Conservation (phyloP, 1,284 basidiomycete species). For the Boletus albobrunnescens region DNA sequence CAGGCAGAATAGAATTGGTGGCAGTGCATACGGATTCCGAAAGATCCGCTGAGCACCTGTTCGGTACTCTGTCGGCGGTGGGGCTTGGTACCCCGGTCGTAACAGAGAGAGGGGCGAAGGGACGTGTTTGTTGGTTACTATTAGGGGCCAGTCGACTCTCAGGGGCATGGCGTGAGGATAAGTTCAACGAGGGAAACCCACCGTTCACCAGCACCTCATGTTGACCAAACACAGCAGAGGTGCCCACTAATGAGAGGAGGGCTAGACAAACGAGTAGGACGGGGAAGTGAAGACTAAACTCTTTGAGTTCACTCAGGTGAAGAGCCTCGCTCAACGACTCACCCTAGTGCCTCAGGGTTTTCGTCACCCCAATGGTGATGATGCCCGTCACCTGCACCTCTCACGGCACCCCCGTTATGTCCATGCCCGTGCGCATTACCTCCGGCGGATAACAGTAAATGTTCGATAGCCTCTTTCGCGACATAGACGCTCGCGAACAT, state of each 20-base stretch:
- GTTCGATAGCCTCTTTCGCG: constrained; percentile 89
- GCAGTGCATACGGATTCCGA: constrained; percentile 31
- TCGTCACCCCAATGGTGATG: constrained; percentile 58
- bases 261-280: constrained; percentile 57
- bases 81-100: constrained; percentile 5
- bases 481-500: constrained; percentile 90
- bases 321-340: constrained; percentile 10
- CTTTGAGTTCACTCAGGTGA: constrained; percentile 3
- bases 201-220: constrained; percentile 33
- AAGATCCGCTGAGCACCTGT: constrained; percentile 20
- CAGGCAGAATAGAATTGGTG: constrained; percentile 33
- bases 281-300: constrained; percentile 65
- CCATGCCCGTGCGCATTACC: constrained; percentile 29
- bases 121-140: constrained; percentile 32
- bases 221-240: constrained; percentile 28
- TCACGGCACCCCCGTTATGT: constrained; percentile 9
- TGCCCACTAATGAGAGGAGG: constrained; percentile 48
- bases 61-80: constrained; percentile 3
- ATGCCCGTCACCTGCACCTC: constrained; percentile 45
- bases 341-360: constrained; percentile 41
- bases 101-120: constrained; percentile 25
- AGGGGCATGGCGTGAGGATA: background rate
- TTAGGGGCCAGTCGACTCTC: constrained; percentile 6
- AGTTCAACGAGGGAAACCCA: constrained; percentile 16
- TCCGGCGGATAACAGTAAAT: constrained; percentile 63